Percentiles rank a stretch among this genome's conserved stretches.
Conservation (phyloP, 108 stramenopile genomes). For the Cyclotella choctawhatcheeana region DNA sequence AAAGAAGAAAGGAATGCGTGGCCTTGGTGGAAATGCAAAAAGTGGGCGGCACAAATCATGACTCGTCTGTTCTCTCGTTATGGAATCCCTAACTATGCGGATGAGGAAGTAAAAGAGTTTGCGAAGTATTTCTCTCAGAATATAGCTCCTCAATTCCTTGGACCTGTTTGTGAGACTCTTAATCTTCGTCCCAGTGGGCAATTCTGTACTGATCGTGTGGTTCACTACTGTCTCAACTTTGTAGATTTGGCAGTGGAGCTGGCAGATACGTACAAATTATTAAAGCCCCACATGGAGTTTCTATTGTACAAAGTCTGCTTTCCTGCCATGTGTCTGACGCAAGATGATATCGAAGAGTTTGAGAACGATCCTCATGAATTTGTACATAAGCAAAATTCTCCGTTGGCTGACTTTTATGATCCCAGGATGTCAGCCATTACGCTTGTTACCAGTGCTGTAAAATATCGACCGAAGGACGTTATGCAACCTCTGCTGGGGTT, state of each 20-base stretch:
- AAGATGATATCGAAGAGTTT: slow-evolving; percentile 90
- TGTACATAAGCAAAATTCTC: slow-evolving; percentile 93
- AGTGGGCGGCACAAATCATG: slow-evolving; percentile 96
- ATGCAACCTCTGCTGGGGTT: slow-evolving; percentile 84
- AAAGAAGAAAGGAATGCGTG: slow-evolving; percentile 90
- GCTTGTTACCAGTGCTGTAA: slow-evolving; percentile 89
- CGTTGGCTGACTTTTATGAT: slow-evolving; percentile 95
- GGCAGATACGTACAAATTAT: slow-evolving; percentile 92
- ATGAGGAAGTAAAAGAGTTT: slow-evolving; percentile 88
- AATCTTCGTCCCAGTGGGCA: slow-evolving; percentile 86
- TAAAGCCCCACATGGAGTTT: slow-evolving; percentile 98
- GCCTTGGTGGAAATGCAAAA: slow-evolving; percentile 99
- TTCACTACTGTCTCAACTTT: slow-evolving; percentile 93
- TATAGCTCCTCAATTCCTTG: slow-evolving; percentile 88
- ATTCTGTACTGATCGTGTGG: slow-evolving; percentile 95
- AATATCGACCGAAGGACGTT: slow-evolving; percentile 91
- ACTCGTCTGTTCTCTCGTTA: slow-evolving; percentile 93
- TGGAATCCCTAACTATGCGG: slow-evolving; percentile 93
- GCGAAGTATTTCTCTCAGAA: slow-evolving; percentile 87
- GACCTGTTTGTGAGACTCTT: slow-evolving; percentile 90
- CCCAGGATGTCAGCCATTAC: slow-evolving; percentile 94
- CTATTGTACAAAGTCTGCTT: slow-evolving; percentile 96
- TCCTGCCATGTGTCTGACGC: slow-evolving; percentile 89
- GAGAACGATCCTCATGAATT: slow-evolving; percentile 97
- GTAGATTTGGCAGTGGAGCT: slow-evolving; percentile 92